These are phyloP conservation scores for Geosmithia morbida DNA, from an alignment of 2,329 filamentous ascomycete species.

Conservation along the genomic window DNA sequence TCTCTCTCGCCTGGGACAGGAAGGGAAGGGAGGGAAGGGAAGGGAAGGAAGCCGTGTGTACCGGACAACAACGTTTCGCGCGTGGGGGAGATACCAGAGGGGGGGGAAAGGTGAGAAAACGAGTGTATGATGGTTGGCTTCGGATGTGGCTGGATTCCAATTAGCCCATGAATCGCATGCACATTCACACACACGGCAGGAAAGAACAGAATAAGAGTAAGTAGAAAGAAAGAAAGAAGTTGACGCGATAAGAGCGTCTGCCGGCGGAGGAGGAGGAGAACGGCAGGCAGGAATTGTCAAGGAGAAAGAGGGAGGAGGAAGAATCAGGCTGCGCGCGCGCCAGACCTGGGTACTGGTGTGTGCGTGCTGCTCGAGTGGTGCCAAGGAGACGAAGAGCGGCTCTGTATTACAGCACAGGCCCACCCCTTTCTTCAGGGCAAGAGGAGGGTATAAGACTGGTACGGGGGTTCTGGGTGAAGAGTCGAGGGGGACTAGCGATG, in stretches of 20 bases:
- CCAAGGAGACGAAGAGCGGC: not conserved
- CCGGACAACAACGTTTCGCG: not conserved
- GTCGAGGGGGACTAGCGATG: not conserved
- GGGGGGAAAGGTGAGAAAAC: not conserved
- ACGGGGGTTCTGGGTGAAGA: too few species aligned
- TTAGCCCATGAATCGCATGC: not conserved
- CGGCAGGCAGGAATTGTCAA: too few species aligned
- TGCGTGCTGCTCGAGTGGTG: not conserved
- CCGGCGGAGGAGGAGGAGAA: too few species aligned
- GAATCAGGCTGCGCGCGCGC: not conserved
- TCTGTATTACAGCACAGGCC: not conserved
- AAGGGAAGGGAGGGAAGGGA: not conserved
- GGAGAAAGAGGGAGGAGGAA: not conserved
- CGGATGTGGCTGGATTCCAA: not conserved
- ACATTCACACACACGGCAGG: not conserved
- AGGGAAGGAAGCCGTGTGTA: not conserved
- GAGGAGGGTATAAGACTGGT: not conserved
- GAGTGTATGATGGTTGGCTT: not conserved
- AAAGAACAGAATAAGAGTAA: too few species aligned
- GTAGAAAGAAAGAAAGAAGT: not conserved
- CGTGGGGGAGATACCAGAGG: not conserved
- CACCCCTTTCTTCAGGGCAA: not conserved
- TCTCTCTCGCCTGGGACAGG: not conserved
- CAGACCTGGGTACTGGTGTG: not conserved
- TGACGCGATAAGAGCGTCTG: too few species aligned